A percentile compares a stretch with the other conserved stretches of the same genome.
phyloP scores from a whole-genome alignment of 2,329 filamentous ascomycete species.

The Fusarium coffeatum region DNA sequence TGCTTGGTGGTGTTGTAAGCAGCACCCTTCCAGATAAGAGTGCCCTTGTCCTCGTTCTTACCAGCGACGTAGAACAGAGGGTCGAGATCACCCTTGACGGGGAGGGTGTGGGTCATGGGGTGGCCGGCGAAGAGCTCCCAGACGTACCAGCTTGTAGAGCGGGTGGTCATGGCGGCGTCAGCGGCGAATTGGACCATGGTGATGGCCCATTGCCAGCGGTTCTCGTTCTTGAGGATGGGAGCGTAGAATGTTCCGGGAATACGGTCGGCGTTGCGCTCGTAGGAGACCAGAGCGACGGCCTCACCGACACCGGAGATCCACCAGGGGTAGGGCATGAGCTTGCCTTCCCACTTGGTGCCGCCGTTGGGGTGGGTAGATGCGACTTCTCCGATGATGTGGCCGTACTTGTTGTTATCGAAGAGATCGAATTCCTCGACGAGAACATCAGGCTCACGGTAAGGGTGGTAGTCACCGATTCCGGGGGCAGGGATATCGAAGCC shows the following conservation, averaged over 20 bases:
- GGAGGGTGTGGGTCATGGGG: constrained; percentile 60
- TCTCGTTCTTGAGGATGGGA: constrained; percentile 61
- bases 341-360: constrained; percentile 59
- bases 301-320: constrained; percentile 71
- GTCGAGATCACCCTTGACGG: constrained; percentile 55
- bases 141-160: constrained; percentile 62
- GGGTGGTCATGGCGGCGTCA: constrained; percentile 60
- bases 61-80: constrained; percentile 65
- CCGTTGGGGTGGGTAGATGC: constrained; percentile 64
- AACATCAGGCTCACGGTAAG: constrained; percentile 63
- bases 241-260: constrained; percentile 66
- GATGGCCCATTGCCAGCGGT: constrained; percentile 64
- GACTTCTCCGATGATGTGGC: constrained; percentile 61
- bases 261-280: constrained; percentile 72
- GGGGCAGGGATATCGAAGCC: constrained; percentile 55
- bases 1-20: constrained; percentile 63
- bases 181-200: constrained; percentile 63
- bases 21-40: constrained; percentile 62
- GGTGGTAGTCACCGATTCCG: constrained; percentile 62
- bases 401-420: constrained; percentile 62
- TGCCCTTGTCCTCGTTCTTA: constrained; percentile 54
- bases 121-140: constrained; percentile 63
- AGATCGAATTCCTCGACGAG: constrained; percentile 62
- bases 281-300: constrained; percentile 72
- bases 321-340: constrained; percentile 62